These are phyloP conservation scores for Gloeopeniophorella convolvens DNA, from an alignment of 768 basidiomycete species.

Conservation along the genomic window DNA sequence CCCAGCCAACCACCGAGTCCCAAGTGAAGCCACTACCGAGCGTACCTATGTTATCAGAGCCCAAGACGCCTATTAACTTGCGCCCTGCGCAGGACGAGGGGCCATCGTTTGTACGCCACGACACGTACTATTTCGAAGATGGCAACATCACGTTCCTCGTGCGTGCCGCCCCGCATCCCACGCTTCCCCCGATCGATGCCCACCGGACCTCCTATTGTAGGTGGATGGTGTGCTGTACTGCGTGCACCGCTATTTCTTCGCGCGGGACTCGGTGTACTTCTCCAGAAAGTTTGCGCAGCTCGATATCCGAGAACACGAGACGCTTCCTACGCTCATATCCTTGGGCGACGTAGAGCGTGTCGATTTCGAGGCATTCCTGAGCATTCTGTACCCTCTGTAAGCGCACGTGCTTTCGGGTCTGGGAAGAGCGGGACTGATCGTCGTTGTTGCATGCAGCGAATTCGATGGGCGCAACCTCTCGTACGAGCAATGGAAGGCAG, in stretches of 20 bases:
- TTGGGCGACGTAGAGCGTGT: neutral
- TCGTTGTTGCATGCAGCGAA: neutral
- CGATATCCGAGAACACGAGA: neutral
- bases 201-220: neutral
- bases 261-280: slow-evolving; percentile 7
- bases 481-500: slow-evolving; percentile 23
- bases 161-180: too few species aligned
- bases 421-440: neutral
- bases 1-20: neutral
- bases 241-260: slow-evolving; percentile 11
- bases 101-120: neutral
- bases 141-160: slow-evolving; percentile 12
- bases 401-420: neutral
- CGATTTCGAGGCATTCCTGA: neutral
- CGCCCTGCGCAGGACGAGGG: neutral
- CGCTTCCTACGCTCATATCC: neutral
- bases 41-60: neutral
- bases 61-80: neutral
- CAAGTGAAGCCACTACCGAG: neutral
- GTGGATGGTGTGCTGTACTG: slow-evolving; percentile 3
- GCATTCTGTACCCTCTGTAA: neutral
- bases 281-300: neutral
- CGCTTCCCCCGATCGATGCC: too few species aligned
- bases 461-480: neutral
- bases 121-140: slow-evolving; percentile 4